Evolutionary conservation across 1,284 basidiomycete genomes (phyloP), one percentile per base, ranked within the genome.

Genomic region (Pyrrhoderma lamaoense): DNA sequence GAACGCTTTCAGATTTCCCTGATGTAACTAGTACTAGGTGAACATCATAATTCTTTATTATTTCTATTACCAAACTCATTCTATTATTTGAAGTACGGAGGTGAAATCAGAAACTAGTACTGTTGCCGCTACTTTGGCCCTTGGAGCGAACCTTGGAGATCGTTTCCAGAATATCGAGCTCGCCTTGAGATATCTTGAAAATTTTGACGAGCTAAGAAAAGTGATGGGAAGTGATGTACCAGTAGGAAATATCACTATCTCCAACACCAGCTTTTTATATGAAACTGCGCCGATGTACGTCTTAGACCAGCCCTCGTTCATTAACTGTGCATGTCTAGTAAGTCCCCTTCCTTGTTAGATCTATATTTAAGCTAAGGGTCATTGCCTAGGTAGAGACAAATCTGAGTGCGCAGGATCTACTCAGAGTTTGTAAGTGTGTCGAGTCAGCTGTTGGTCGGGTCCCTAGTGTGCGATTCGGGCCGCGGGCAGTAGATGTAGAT

Each of bases 201-300:
- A 53, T 23, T 23, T 13, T n/a, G 9, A 37, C 18, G 14, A 36
- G 2, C 37, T 51, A 8, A 16, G 38, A 18, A 22, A 16, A n/a
- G n/a, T 40, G n/a, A 21, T 18, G 7, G 1, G 14, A 7, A 7
- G n/a, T 62, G 58, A 62, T 14, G 5, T 37, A 36, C 73, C 78
- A 3, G 56, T 58, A 53, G 54, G 57, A 0, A 54, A 59, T 16
- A 67, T 82, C 3, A 63, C 61, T 13, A 69, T 94, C 13, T 68
- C 87, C 22, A 76, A 90, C 58, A 94, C 92, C 0, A 93, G 91
- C 62, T 92, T 94, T 67, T 67, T 99, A 69, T 99, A 99, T 65
- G 88, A 97, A 68, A 94, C 88, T 16, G 75, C 84, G 18, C 93
- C 96, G 0, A 98, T 98, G 96, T 99, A 99, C 66, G 83, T 95